These are phyloP conservation scores for Salix brachista DNA, from an alignment of 345 rosid genomes.

Conservation along the genomic window DNA sequence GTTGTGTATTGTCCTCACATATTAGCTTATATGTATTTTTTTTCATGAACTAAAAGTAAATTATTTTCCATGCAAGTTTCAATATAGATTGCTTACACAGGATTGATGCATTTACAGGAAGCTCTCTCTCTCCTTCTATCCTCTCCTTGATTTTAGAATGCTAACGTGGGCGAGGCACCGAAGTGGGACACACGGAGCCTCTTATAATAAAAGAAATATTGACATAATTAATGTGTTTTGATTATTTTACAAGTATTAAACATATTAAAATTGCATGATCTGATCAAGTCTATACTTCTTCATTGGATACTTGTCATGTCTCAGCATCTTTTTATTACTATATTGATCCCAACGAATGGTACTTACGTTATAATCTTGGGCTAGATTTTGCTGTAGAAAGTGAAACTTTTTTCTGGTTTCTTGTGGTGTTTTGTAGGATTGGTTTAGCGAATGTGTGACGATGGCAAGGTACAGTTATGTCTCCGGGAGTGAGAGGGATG, in stretches of 20 bases:
- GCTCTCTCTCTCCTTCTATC: too few species aligned
- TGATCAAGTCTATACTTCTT: background rate
- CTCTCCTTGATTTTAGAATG: too few species aligned
- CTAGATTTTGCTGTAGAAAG: background rate
- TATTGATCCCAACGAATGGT: background rate
- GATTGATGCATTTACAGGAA: too few species aligned
- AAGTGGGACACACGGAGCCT: background rate
- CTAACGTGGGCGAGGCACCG: too few species aligned
- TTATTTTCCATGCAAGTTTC: background rate
- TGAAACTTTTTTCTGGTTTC: background rate
- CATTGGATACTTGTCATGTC: background rate
- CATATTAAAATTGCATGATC: background rate
- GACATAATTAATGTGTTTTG: background rate
- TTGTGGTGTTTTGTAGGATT: background rate
- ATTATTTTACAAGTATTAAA: background rate
- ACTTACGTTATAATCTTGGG: background rate
- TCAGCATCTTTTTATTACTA: background rate
- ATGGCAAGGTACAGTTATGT: background rate
- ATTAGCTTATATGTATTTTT: background rate
- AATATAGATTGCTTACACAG: too few species aligned
- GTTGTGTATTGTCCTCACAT: background rate
- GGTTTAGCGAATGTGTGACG: background rate
- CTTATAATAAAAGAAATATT: background rate
- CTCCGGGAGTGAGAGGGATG: constrained; percentile 22
- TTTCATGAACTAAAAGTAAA: background rate